Evolutionary conservation across 2,329 filamentous ascomycete species (phyloP).

Genomic region (Aureobasidium subglaciale): DNA sequence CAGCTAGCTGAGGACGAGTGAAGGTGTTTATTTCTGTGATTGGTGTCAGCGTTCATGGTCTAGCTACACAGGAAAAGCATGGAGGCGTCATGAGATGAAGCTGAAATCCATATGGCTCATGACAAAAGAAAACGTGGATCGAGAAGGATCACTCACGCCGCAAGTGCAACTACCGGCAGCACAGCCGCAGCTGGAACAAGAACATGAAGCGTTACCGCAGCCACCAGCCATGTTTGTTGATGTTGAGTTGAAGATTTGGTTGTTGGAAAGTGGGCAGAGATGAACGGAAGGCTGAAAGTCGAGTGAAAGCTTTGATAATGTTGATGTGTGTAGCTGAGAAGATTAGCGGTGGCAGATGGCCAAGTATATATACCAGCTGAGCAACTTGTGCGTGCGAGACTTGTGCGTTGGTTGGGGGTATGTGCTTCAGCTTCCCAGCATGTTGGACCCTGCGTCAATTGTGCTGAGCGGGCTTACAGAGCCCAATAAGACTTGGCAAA

Average conservation of each 20-base stretch:
- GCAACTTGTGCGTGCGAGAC: constrained; percentile 1
- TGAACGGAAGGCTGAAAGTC: not conserved
- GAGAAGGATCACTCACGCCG: not conserved
- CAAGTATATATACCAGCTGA: not conserved
- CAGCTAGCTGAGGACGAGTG: too few relatives aligned
- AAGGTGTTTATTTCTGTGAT: too few relatives aligned
- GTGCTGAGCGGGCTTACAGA: not conserved
- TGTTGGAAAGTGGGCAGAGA: not conserved
- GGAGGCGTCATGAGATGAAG: too few relatives aligned
- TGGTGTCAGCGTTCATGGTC: too few relatives aligned
- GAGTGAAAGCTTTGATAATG: not conserved
- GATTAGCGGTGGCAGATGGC: not conserved
- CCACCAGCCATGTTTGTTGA: constrained; percentile 9
- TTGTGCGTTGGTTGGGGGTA: not conserved
- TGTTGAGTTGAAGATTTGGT: constrained; percentile 3
- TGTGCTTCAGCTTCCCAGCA: not conserved
- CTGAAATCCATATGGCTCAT: too few relatives aligned
- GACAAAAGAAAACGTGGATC: constrained; percentile 54
- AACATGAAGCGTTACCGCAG: constrained; percentile 14
- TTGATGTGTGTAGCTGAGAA: not conserved
- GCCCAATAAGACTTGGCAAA: not conserved
- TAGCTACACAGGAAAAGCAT: too few relatives aligned
- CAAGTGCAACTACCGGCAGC: constrained; percentile 14
- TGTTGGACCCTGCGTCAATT: constrained; percentile 9
- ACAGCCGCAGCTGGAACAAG: constrained; percentile 14